Conservation (phyloP, 2,329 filamentous ascomycete genomes). For the Claviceps arundinis region DNA sequence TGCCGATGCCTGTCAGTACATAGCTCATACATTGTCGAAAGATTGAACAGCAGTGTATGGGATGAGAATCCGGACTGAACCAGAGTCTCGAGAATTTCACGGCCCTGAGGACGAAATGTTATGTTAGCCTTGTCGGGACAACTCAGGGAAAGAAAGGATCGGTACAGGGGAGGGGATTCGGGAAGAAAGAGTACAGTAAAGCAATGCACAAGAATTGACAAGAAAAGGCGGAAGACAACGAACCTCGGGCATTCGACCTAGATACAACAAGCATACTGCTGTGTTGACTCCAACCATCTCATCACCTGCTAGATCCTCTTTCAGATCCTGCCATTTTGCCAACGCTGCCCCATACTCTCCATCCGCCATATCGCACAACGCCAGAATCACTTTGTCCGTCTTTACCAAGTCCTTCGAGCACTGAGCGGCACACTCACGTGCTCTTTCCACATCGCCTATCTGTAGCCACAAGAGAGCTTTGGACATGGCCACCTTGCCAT, state of each 20-base stretch:
- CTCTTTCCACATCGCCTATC: conserved; percentile 61
- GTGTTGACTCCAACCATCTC: conserved; percentile 71
- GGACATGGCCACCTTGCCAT: conserved; percentile 30
- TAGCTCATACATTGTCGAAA: conserved; percentile 83
- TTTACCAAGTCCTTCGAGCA: conserved; percentile 17
- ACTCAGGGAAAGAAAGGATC: no score
- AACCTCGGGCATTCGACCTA: conserved; percentile 61
- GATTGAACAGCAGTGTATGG: conserved; percentile 73
- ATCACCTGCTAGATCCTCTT: conserved; percentile 29
- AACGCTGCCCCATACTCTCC: conserved; percentile 56
- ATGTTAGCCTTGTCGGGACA: not conserved
- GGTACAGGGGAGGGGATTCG: no score
- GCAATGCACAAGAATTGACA: no score
- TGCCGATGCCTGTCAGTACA: conserved; percentile 64
- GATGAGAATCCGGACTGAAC: conserved; percentile 53
- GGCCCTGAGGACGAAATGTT: conserved; percentile 34
- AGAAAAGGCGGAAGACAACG: conserved; percentile 6
- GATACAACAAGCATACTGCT: conserved; percentile 74
- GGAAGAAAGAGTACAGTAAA: not conserved
- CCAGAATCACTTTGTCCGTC: conserved; percentile 40
- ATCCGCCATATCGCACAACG: conserved; percentile 67
- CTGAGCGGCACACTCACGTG: conserved; percentile 38
- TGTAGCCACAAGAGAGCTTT: conserved; percentile 62
- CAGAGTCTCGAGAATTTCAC: conserved; percentile 51
- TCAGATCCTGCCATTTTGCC: conserved; percentile 42